Base-by-base conservation (phyloP, 164 flowering plant genomes). In the Hamamelis virginiana region DNA sequence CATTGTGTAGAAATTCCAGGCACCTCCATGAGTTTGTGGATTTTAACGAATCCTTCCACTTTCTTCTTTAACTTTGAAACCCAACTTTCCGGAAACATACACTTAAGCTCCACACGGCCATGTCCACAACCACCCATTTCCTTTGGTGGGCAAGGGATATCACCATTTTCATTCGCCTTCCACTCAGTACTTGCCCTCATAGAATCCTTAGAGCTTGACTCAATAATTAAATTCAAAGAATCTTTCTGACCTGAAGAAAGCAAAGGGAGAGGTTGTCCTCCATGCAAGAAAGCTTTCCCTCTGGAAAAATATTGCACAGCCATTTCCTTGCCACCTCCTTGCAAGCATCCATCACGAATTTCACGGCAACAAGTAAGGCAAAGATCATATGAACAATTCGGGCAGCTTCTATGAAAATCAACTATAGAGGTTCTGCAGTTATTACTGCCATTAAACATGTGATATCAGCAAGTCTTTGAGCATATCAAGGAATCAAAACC, bases 301-400 rank as follows among this genome's bases (percentile, higher is more conserved):
- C 33, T 33, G 9, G 65, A 25, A 28, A 22, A 12, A 70, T 66
- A 70, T 16, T 51, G 48, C n/a, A 70, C 33, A 5, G 21, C 25
- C 33, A 48, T 38, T 25, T 44, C 50, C 25, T 51, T 57, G 33
- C 6, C 16, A 23, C 74, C 58, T 27, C 50, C 66, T 15, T 56
- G 57, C 27, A 64, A 21, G 18, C n/a, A 48, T 26, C 68, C 69
- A 43, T 65, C 57, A 12, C 74, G 74, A 28, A 76, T 48, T 27
- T 76, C 78, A 14, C 41, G 69, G 69, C 78, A 76, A 45, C 78
- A 76, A 38, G 68, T 41, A 33, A 76, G 74, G 61, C 78, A 76
- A 8, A 76, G 75, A 27, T 76, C 75, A 71, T 45, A 76, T 0
- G 69, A 71, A 68, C 78, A 76, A 4, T 62, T 57, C 3, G 72